Base-by-base conservation (phyloP, 2,329 filamentous ascomycete genomes). In the Aspergillus neoniger region DNA sequence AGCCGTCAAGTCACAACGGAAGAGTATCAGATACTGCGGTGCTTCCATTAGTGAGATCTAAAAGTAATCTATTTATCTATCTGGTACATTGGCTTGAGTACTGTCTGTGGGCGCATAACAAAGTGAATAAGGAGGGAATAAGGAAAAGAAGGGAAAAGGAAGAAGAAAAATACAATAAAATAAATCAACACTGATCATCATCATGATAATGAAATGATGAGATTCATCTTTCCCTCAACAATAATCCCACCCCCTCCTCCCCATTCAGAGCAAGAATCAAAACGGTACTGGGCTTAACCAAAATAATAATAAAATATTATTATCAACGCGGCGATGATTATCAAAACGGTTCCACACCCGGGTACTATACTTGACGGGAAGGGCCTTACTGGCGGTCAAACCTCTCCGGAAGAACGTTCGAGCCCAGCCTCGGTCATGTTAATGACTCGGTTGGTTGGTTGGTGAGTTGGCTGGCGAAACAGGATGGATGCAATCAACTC, bases 361-460 rank as follows among this genome's bases (percentile, higher is more conserved):
- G 61, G 56, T 48, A 49, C 50, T 63, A 63, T 61, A 65, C 64
- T 67, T 59, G 51, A 63, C 66, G 47, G 59, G 58, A 66, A 65
- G 58, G 32, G 44, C 58, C 61, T 53, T 52, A 58, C 57, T 64
- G 59, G 64, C 64, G 64, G 64, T 66, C 64, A 64, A 65, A 61
- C 54, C 60, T 54, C 58, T 44, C 55, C 58, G 39, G 56, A 65
- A 63, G 62, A 66, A 63, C 59, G 61, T 67, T 66, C 64, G 65
- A 67, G 64, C 64, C 65, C 63, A 60, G 36, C 36, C 48, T 61
- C 38, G 48, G 56, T 61, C 39, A 59, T 43, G 56, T 52, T 36
- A 49, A 65, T 54, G 56, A 61, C 61, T 63, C 56, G 54, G 50
- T 57, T 44, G 60, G 43, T 50, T 48, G 52, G 44, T 59, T 54